Evolutionary conservation across 1,284 basidiomycete species (phyloP), one percentile per base, ranked within the genome.

Genomic region (Sanghuangporus baumii): DNA sequence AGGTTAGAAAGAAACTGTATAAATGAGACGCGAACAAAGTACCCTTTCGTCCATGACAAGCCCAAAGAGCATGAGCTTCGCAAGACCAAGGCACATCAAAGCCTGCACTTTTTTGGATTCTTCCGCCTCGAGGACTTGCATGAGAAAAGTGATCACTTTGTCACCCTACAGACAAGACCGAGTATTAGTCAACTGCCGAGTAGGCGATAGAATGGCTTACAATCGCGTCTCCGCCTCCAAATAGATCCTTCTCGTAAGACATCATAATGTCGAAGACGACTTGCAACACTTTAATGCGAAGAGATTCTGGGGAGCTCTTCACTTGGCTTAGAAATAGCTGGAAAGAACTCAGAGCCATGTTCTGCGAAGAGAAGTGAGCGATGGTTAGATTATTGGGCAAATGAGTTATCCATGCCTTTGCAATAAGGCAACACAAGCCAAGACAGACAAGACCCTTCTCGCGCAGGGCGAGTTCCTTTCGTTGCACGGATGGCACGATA

Each of bases 201-300:
- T 12, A 8, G 38, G 11, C 2, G 16, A 56, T 18, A n/a, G 12
- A 3, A 31, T 57, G 14, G 36, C 56, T 40, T 26, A 61, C 60
- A 11, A 61, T 56, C 26, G 38, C 6, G 11, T 61, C 60, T 8
- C n/a, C 43, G n/a, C 41, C 26, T 26, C 79, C 81, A 67, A 92
- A 79, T 71, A 92, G 90, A 57, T 88, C 86, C 57, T 85, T 81
- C 61, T 94, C 93, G 70, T 98, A 93, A 59, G 95, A 86, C 80
- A 97, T 89, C 67, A 98, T 75, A 63, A 98, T 76, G 73, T 98
- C 96, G 72, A 98, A 96, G 23, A 98, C 80, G 60, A 94, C 84
- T 70, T 96, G 89, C 14, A 97, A 78, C 2, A 95, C 88, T 66
- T 91, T 89, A 51, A 89, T 76, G 73, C 91, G 91, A 65, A 98